Percentiles rank a stretch among this genome's conserved stretches.
These are phyloP conservation scores for Harringtonia lauricola DNA, from an alignment of 2,329 filamentous ascomycete species.

Conservation along the genomic window DNA sequence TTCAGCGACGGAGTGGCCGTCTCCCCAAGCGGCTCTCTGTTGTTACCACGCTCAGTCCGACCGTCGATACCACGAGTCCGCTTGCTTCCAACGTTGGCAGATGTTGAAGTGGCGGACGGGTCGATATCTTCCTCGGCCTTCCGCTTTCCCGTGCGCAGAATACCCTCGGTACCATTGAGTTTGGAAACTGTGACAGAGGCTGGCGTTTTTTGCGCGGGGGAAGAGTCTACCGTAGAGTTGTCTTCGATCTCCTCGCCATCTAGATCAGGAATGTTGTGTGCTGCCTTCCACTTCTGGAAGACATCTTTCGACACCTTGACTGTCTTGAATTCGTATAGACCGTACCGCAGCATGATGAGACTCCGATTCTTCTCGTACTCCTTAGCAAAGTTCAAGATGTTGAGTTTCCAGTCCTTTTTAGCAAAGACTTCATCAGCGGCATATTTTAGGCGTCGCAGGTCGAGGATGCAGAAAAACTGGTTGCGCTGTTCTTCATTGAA, in stretches of 20 bases:
- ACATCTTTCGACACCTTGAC: slow-evolving; percentile 47
- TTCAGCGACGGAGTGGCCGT: slow-evolving; percentile 22
- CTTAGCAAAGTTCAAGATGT: slow-evolving; percentile 51
- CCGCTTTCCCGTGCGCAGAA: slow-evolving; percentile 31
- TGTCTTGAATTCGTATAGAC: slow-evolving; percentile 52
- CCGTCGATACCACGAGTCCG: slow-evolving; percentile 26
- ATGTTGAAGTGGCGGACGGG: slow-evolving; percentile 19
- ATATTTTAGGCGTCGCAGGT: slow-evolving; percentile 50
- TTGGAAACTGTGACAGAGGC: slow-evolving; percentile 15
- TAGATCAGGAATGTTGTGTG: slow-evolving; percentile 40
- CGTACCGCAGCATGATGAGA: slow-evolving; percentile 49
- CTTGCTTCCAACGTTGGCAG: slow-evolving; percentile 29
- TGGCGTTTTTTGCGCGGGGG: slow-evolving; percentile 12
- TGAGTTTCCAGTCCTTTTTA: slow-evolving; percentile 52
- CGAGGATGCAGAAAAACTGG: slow-evolving; percentile 53
- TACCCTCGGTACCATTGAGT: slow-evolving; percentile 22
- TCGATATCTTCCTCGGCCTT: slow-evolving; percentile 42
- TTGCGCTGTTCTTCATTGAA: slow-evolving; percentile 48
- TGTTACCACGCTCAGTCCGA: slow-evolving; percentile 12
- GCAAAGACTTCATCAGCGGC: slow-evolving; percentile 49
- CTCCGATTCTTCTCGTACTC: slow-evolving; percentile 54
- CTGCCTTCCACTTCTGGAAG: slow-evolving; percentile 45
- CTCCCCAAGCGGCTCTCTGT: slow-evolving; percentile 26
- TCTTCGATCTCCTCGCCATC: slow-evolving; percentile 28
- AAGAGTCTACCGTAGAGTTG: background rate